Conservation (phyloP, 2,329 filamentous ascomycete genomes). For the Didymella pinodella region DNA sequence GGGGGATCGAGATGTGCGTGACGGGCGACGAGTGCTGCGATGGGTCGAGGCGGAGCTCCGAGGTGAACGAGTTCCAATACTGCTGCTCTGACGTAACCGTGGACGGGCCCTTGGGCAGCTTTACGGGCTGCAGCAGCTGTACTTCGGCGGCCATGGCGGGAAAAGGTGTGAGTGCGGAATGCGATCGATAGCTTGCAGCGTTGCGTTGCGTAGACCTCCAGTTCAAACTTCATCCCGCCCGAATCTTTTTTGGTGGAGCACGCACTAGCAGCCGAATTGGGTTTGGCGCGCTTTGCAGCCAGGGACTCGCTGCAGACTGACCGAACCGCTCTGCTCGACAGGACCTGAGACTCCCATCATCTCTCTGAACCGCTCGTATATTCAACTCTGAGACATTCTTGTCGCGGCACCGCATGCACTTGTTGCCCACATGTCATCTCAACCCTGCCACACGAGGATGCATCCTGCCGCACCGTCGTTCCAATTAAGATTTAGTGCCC, state of each 20-base stretch:
- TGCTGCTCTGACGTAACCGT: conserved; percentile 89
- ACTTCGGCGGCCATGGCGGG: conserved; percentile 83
- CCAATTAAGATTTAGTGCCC: conserved; percentile 12
- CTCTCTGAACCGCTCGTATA: not conserved
- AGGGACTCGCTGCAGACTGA: not conserved
- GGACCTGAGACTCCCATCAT: not conserved
- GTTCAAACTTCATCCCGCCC: conserved; percentile 1
- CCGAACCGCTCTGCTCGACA: not conserved
- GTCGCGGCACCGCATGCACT: not conserved
- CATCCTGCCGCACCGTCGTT: not conserved
- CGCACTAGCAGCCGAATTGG: conserved; percentile 7
- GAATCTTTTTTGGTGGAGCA: conserved; percentile 18
- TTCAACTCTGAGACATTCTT: not conserved
- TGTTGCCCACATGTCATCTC: not conserved
- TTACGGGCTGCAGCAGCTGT: conserved; percentile 78
- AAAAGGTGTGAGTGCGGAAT: not conserved
- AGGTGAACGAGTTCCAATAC: conserved; percentile 97
- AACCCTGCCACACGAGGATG: not conserved
- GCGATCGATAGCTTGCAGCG: conserved; percentile 25
- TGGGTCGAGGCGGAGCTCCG: conserved; percentile 80
- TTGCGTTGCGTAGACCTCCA: conserved; percentile 10
- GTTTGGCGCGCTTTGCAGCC: conserved; percentile 1
- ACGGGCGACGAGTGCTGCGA: conserved; percentile 90
- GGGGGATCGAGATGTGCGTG: conserved; percentile 80
- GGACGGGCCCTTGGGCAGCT: conserved; percentile 81